These are phyloP conservation scores for Abrus precatorius DNA, from an alignment of 306 rosid species.

Conservation along the genomic window DNA sequence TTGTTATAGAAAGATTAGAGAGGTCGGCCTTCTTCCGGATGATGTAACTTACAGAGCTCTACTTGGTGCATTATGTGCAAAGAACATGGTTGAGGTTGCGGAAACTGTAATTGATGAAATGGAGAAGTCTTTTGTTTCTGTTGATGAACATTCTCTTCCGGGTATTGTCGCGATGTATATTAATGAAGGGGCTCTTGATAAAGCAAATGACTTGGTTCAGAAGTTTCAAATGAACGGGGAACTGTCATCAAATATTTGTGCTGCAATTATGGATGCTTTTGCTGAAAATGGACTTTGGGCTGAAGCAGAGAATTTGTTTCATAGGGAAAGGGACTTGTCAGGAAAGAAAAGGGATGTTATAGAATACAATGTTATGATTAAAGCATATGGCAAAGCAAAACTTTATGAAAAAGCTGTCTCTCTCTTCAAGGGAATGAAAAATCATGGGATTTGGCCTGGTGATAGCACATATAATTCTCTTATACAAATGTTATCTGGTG, in stretches of 20 bases:
- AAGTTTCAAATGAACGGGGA: constrained; percentile 56
- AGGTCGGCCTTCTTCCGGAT: constrained; percentile 82
- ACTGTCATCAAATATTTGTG: constrained; percentile 62
- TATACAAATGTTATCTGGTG: constrained; percentile 89
- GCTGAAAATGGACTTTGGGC: constrained; percentile 87
- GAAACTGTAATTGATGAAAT: constrained; percentile 75
- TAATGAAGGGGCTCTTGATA: constrained; percentile 64
- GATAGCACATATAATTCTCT: constrained; percentile 86
- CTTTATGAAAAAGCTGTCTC: constrained; percentile 74
- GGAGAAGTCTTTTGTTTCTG: constrained; percentile 59
- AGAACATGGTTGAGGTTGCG: constrained; percentile 73
- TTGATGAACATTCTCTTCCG: constrained; percentile 78
- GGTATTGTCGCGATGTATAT: constrained; percentile 80
- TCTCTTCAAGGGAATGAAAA: constrained; percentile 82
- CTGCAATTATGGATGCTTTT: constrained; percentile 78
- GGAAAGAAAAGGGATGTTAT: constrained; percentile 65
- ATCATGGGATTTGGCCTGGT: constrained; percentile 79
- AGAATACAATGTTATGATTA: constrained; percentile 88
- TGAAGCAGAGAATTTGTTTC: constrained; percentile 79
- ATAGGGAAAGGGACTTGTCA: constrained; percentile 56
- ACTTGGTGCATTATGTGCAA: constrained; percentile 67
- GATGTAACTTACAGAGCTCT: constrained; percentile 78
- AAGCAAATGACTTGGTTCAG: constrained; percentile 61
- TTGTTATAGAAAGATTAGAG: constrained; percentile 71
- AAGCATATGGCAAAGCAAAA: constrained; percentile 84